Base-by-base conservation (phyloP, 73 alveolate genomes). In the Paraurostyla sp. region DNA sequence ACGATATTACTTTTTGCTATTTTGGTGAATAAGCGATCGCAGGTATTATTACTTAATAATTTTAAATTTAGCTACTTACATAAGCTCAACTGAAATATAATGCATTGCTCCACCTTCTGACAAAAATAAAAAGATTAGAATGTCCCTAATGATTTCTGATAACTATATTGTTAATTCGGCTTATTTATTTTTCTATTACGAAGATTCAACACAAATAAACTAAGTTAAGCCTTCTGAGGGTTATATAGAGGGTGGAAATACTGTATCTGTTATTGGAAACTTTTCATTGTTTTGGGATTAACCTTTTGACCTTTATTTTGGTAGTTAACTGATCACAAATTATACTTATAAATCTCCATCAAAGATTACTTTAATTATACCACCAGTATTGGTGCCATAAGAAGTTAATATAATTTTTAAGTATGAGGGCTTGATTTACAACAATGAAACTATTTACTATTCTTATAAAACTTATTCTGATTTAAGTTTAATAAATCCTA, bases 41-140 rank as follows among this genome's bases (percentile, higher is more conserved):
- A n/a, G n/a, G n/a, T n/a, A n/a, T n/a, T n/a, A n/a, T n/a, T n/a
- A n/a, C n/a, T n/a, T n/a, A n/a, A n/a, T n/a, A n/a, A n/a, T n/a
- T n/a, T n/a, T n/a, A n/a, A n/a, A n/a, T 6, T 20, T 71, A 35
- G 88, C 86, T 20, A 42, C 42, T 48, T 30, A 29, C 16, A 76
- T 63, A n/a, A 68, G 87, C 11, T 0, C 86, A n/a, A 83, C 33
- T 18, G 42, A 78, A 25, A 36, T 88, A 11, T 16, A 15, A 22
- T 88, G 94, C 40, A 15, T 33, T 9, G 87, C 57, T 13, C 91
- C 91, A 18, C 94, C 81, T 20, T 30, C 63, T 4, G 68, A 59
- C 41, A 9, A 29, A 18, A 25, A 13, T 18, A 16, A 41, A 45
- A 38, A 4, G n/a, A 91, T 71, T 32, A n/a, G 41, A 33, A 69